These are phyloP conservation scores for Suillus clintonianus DNA, from an alignment of 768 basidiomycete genomes.

Conservation along the genomic window DNA sequence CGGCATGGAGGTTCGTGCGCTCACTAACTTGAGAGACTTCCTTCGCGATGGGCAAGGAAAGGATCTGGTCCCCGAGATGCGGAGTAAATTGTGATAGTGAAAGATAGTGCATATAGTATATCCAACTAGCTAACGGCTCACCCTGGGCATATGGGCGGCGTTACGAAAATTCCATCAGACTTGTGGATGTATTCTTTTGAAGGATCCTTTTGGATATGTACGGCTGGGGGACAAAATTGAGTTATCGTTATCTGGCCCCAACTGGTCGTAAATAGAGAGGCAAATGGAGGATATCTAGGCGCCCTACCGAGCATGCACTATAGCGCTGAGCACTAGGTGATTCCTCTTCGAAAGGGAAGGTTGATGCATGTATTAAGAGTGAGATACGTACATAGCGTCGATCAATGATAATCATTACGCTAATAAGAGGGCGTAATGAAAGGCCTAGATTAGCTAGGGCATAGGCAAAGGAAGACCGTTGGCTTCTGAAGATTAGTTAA, in stretches of 20 bases:
- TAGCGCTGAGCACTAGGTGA: not conserved
- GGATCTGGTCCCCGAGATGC: conserved; percentile 65
- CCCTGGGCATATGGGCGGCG: not conserved
- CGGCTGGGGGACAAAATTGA: not conserved
- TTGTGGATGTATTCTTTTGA: not conserved
- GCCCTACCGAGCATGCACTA: not conserved
- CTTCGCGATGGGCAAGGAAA: conserved; percentile 61
- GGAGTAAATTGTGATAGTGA: conserved; percentile 16
- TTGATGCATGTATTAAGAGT: no score
- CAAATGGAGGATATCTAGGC: no score
- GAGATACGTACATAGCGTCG: not conserved
- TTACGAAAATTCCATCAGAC: not conserved
- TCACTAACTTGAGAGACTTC: conserved; percentile 76
- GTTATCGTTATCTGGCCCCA: not conserved
- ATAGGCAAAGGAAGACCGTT: not conserved
- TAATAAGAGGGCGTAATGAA: not conserved
- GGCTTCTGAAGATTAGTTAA: not conserved
- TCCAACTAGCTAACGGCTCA: not conserved
- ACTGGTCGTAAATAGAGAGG: no score
- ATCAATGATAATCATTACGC: not conserved
- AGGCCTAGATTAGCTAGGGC: not conserved
- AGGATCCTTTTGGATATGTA: not conserved
- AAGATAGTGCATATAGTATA: not conserved
- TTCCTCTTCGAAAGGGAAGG: not conserved
- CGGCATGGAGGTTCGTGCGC: conserved; percentile 83